A percentile compares a stretch with the other conserved stretches of the same genome.
Conservation (phyloP, 2,329 filamentous ascomycete genomes). For the Arthrobotrys musiformis region DNA sequence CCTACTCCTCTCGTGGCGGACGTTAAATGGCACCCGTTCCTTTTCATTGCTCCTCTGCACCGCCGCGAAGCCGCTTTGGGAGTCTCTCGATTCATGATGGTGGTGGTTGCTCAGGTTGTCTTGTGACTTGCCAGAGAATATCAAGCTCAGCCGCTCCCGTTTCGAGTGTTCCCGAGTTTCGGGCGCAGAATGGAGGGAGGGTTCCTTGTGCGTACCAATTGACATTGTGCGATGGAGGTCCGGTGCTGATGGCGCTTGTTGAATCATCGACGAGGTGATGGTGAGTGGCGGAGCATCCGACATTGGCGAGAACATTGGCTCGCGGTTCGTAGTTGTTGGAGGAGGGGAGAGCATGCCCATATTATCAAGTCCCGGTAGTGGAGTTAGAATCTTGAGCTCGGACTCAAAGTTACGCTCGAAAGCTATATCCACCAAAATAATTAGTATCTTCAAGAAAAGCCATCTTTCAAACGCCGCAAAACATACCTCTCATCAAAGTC, state of each 20-base stretch:
- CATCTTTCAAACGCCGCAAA: background rate
- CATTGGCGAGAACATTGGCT: constrained; percentile 42
- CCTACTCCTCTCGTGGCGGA: constrained; percentile 46
- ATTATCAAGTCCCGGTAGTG: constrained; percentile 65
- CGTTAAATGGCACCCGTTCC: constrained; percentile 35
- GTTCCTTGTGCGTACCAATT: constrained; percentile 39
- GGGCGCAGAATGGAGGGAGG: constrained; percentile 46
- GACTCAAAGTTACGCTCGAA: constrained; percentile 73
- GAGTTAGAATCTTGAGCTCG: constrained; percentile 73
- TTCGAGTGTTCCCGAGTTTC: constrained; percentile 50
- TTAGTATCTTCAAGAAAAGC: constrained; percentile 46
- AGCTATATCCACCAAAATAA: constrained; percentile 63
- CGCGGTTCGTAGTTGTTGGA: constrained; percentile 40
- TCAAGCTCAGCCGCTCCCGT: constrained; percentile 44
- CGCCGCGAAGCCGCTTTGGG: constrained; percentile 6
- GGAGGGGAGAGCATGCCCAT: constrained; percentile 61
- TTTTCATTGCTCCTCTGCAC: constrained; percentile 47
- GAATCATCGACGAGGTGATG: constrained; percentile 53
- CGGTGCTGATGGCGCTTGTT: constrained; percentile 46
- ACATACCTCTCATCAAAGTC: constrained; percentile 74
- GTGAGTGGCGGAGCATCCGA: constrained; percentile 49
- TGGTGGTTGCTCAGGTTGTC: constrained; percentile 41
- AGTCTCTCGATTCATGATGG: constrained; percentile 45
- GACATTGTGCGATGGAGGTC: constrained; percentile 52
- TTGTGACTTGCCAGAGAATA: constrained; percentile 48